Conservation (phyloP, 805 yeast genomes). For the Jamesozyma jinghongensis region DNA sequence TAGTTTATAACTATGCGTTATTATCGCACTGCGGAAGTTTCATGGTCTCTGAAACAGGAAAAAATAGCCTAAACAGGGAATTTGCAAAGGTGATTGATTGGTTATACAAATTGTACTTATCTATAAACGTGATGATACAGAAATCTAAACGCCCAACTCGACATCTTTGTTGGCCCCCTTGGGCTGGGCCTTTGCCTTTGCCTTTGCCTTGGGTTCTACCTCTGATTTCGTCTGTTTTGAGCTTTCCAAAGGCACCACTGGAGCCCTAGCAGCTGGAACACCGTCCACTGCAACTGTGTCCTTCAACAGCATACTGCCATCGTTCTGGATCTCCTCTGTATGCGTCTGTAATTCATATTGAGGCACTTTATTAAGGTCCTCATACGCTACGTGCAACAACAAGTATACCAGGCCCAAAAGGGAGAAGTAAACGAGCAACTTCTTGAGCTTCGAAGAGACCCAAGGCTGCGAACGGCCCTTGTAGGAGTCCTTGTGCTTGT, state of each 20-base stretch:
- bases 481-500: slow-evolving; percentile 9
- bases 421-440: slow-evolving; percentile 32
- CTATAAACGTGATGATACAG: too few species aligned
- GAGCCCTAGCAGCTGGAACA: slow-evolving; percentile 5
- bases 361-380: slow-evolving; percentile 16
- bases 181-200: not conserved
- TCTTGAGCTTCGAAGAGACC: slow-evolving; percentile 43
- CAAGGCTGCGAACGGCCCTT: not conserved
- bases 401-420: slow-evolving; percentile 30
- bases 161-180: not conserved
- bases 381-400: slow-evolving; percentile 18
- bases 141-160: too few species aligned
- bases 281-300: not conserved
- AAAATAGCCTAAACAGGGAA: too few species aligned
- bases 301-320: not conserved
- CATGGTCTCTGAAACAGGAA: too few species aligned
- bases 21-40: too few species aligned
- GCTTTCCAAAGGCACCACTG: not conserved
- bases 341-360: slow-evolving; percentile 21
- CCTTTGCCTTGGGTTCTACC: not conserved
- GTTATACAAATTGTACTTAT: too few species aligned
- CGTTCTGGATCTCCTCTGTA: not conserved
- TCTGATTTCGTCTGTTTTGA: not conserved
- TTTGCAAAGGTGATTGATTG: too few species aligned
- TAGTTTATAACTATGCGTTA: too few species aligned